phyloP scores from a whole-genome alignment of 495 filamentous ascomycete species.

The Neurospora sublineolata region DNA sequence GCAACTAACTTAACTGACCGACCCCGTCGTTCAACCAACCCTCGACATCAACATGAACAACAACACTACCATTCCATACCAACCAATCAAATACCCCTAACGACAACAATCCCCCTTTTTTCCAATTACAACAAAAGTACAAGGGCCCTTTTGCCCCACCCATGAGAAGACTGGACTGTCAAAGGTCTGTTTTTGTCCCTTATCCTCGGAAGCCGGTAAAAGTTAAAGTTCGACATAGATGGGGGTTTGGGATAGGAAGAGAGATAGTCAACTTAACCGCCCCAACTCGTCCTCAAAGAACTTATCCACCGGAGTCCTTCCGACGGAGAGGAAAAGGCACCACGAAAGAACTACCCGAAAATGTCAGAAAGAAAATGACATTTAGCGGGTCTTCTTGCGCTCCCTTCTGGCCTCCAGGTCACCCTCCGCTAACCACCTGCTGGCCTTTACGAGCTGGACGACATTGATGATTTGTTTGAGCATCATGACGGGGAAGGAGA shows the following conservation, averaged over 20 bases:
- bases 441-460: constrained; percentile 87
- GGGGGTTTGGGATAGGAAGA: background rate
- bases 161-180: background rate
- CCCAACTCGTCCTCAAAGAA: background rate
- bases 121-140: background rate
- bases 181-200: background rate
- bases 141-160: background rate
- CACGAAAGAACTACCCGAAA: background rate
- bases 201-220: background rate
- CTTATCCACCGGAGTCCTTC: background rate
- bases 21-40: background rate
- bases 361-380: background rate
- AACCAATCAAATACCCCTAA: background rate
- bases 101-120: background rate
- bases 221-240: background rate
- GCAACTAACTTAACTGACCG: background rate
- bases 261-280: background rate
- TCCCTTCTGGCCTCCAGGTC: constrained; percentile 50
- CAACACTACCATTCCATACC: background rate
- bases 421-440: constrained; percentile 83
- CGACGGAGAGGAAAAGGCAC: background rate
- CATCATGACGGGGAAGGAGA: constrained; percentile 76
- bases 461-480: constrained; percentile 91
- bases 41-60: background rate
- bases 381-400: constrained; percentile 20